Evolutionary conservation across 148 eudicot genomes (phyloP), one percentile per base, ranked within the genome.

Genomic region (Persicaria maculosa): DNA sequence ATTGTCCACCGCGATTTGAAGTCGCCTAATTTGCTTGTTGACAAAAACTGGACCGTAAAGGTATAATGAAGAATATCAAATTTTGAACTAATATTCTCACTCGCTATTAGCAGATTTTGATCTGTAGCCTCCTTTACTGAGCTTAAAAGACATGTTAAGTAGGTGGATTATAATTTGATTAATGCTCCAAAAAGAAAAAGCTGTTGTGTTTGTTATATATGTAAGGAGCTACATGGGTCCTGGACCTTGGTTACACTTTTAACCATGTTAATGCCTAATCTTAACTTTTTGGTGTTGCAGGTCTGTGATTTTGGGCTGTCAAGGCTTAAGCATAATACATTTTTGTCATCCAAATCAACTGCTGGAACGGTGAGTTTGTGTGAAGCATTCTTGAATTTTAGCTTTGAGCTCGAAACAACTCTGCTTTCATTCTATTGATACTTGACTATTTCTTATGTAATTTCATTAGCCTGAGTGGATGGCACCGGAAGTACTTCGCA

Each of bases 401-500:
- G 5, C 19, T 58, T 58, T 65, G 17, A 40, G 70, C 47, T 65
- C 47, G 43, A 11, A 43, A 65, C 43, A 31, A 65, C 9, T 12
- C 16, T 40, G n/a, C 20, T 65, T 46, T 65, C 47, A 45, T 65
- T 31, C 40, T 0, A 19, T 54, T 70, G 20, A 74, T 78, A 74
- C 78, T 83, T 16, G 76, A 55, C 9, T 73, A 76, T 79, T 68
- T 31, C 58, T 16, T 74, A 53, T 76, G 57, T 78, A 76, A 14
- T 77, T 72, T 52, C 55, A 67, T 70, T 75, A 95, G 99, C 97
- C 99, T 40, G 97, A 95, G 81, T 95, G 99, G 99, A 95, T 95
- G 99, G 99, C 99, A 40, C 99, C 99, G 15, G 99, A 95, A 86
- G 99, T 95, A 73, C 96, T 95, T 64, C 92, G 99, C 74, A 95